A percentile compares a stretch with the other conserved stretches of the same genome.
phyloP scores from a whole-genome alignment of 1,139 yeast genomes.

The Debaryomyces robertsiae region DNA sequence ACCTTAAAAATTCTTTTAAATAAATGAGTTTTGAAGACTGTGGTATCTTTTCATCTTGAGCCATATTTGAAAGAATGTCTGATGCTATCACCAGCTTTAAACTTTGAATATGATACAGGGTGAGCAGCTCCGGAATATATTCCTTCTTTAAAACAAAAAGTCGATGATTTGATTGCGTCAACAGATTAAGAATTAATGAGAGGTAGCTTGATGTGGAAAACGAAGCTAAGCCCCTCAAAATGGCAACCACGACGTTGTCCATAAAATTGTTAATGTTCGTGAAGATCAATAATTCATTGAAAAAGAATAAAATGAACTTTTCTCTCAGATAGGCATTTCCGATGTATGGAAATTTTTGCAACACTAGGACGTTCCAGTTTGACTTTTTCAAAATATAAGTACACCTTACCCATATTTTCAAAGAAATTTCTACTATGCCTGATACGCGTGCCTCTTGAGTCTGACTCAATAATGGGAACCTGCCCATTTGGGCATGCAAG shows the following conservation, averaged over 20 bases:
- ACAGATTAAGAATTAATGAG: conserved; percentile 24
- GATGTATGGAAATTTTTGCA: conserved; percentile 44
- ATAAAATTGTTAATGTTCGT: conserved; percentile 25
- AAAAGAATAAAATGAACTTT: conserved; percentile 33
- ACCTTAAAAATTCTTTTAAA: conserved; percentile 26
- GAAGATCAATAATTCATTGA: conserved; percentile 28
- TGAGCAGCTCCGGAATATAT: conserved; percentile 22
- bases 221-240: conserved; percentile 29
- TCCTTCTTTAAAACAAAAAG: conserved; percentile 22
- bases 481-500: conserved; percentile 37
- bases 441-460: conserved; percentile 26
- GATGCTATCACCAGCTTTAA: conserved; percentile 25
- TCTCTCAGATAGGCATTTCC: conserved; percentile 45
- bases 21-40: conserved; percentile 20
- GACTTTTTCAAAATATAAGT: conserved; percentile 21
- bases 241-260: conserved; percentile 25
- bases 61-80: conserved; percentile 24
- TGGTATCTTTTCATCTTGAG: conserved; percentile 17
- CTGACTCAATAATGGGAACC: conserved; percentile 34
- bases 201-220: conserved; percentile 31
- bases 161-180: conserved; percentile 22
- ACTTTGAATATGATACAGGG: conserved; percentile 23
- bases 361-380: conserved; percentile 42
- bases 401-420: conserved; percentile 34
- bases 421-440: conserved; percentile 28